phyloP scores from a whole-genome alignment of 177 flowering plant genomes.

The Vitis hybrid region DNA sequence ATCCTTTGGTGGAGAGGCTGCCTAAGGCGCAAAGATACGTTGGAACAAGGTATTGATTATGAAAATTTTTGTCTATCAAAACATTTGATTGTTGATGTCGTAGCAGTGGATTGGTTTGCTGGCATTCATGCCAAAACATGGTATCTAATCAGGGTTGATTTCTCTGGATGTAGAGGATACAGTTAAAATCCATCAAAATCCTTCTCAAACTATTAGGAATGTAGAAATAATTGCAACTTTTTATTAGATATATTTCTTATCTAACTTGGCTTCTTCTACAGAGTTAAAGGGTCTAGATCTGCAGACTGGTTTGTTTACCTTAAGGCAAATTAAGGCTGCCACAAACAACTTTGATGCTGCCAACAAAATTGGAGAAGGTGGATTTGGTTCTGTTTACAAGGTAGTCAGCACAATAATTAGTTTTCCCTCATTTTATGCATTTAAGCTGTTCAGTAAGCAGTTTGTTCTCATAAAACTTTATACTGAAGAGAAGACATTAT shows the following conservation, averaged over 20 bases:
- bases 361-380: slow-evolving; percentile 42
- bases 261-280: slow-evolving; percentile 6
- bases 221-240: not conserved
- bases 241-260: not conserved
- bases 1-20: slow-evolving; percentile 35
- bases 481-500: not conserved
- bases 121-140: too few species aligned
- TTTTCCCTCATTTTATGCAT: not conserved
- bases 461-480: too few species aligned
- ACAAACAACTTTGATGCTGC: slow-evolving; percentile 31
- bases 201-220: not conserved
- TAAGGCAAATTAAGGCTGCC: slow-evolving; percentile 36
- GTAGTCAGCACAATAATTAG: slow-evolving; percentile 6
- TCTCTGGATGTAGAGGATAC: too few species aligned
- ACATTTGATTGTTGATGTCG: too few species aligned
- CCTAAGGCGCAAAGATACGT: slow-evolving; percentile 17
- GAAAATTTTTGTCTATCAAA: too few species aligned
- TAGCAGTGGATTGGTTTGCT: too few species aligned
- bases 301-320: slow-evolving; percentile 30
- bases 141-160: too few species aligned
- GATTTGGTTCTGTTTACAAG: slow-evolving; percentile 43
- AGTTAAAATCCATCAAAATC: too few species aligned
- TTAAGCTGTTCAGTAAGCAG: too few species aligned
- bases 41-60: slow-evolving; percentile 19
- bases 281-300: slow-evolving; percentile 30